Evolutionary conservation across 2,329 filamentous ascomycete species (phyloP).

Genomic region (Daldinia eschscholtzii): DNA sequence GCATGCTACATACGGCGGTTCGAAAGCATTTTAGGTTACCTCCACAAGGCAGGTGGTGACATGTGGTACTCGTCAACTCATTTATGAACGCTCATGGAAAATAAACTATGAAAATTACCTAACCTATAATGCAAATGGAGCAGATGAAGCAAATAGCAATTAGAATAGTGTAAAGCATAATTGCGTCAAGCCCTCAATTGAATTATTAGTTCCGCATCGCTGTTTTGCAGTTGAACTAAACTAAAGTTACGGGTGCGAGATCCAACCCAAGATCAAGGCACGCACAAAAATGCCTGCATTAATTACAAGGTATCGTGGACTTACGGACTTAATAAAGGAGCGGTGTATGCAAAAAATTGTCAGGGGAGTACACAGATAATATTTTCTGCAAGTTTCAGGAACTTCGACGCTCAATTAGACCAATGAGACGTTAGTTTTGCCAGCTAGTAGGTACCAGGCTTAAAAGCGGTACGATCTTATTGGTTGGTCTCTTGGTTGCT

Average conservation of each 20-base stretch:
- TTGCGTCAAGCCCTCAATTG: not conserved
- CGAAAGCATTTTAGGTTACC: no score
- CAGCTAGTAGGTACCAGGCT: not conserved
- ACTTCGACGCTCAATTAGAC: not conserved
- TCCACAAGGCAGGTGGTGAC: no score
- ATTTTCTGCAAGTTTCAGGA: not conserved
- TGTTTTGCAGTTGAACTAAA: no score
- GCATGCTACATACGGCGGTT: not conserved
- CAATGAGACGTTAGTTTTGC: not conserved
- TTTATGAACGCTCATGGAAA: no score
- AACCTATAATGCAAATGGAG: no score
- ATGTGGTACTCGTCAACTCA: no score
- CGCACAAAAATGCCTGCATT: not conserved
- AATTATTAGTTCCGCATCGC: not conserved
- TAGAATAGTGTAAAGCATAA: no score
- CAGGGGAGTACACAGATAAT: slow-evolving; percentile 1
- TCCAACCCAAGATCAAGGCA: not conserved
- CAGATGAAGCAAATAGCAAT: no score
- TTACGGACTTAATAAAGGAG: not conserved
- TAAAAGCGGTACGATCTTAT: not conserved
- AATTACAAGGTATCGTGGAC: not conserved
- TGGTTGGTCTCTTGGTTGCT: not conserved
- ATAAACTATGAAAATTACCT: no score
- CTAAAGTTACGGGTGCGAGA: not conserved
- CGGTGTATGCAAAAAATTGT: slow-evolving; percentile 2